Evolutionary conservation across 31 red algal genomes (phyloP), one percentile per base, ranked within the genome.

Genomic region (Porphyra umbilicalis): DNA sequence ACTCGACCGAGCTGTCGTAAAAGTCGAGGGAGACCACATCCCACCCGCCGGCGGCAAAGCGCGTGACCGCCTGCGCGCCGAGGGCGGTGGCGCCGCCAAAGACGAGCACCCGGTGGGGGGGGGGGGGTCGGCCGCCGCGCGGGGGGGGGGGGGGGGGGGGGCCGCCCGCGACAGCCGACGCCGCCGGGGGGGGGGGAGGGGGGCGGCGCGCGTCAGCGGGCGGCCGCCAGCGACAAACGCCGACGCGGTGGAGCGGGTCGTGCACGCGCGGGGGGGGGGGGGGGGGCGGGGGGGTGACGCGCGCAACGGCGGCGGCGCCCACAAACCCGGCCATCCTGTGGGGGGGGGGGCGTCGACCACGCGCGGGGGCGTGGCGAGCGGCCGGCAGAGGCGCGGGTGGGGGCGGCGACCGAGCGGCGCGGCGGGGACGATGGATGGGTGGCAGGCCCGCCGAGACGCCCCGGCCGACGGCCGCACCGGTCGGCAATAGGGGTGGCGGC

Each of bases 81-180:
- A 92, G 87, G 18, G 90, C 83, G 79, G 85, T 84, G 79, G 85
- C 90, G 35, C 90, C 90, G 14, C 90, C 90, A 74, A 88, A 92
- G 16, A 88, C 86, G 39, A 92, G 87, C 38, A 92, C 57, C 57
- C 57, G 57, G 6, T 29, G 20, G 4, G 57, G 57, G 11, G 25
- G 25, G 20, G 20, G 38, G 38, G 57, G 20, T 2, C 14, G 57
- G 57, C 57, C 20, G 11, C 57, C 2, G 57, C 20, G 57, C 25
- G 1, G 25, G 57, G 42, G 6, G 44, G 44, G 13, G 25, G 44
- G 44, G 44, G 44, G 13, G 57, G 57, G 20, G 57, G 25, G 3
- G 0, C n/a, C 57, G 57, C 25, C 57, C 6, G 57, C 25, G 57
- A 7, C 57, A 13, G 4, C 25, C 57, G 57, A 29, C 57, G 20